phyloP scores from a whole-genome alignment of 352 stramenopile species.

The Globisporangium alternatum region DNA sequence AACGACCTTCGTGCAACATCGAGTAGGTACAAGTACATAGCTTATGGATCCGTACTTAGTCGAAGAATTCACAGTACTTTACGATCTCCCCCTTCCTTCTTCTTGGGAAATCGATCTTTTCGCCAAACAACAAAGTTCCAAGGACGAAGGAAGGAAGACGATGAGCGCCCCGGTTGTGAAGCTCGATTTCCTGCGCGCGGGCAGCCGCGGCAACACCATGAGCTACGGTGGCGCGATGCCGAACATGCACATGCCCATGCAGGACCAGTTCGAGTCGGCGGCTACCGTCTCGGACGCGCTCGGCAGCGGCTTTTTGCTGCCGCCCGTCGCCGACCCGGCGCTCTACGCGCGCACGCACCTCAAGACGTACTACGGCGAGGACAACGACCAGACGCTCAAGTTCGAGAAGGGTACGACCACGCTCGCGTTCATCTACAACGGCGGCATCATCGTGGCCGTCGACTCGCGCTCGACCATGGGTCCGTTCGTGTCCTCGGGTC shows the following conservation, averaged over 20 bases:
- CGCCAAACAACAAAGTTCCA: neutral
- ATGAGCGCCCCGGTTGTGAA: constrained; percentile 40
- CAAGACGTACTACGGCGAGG: constrained; percentile 95
- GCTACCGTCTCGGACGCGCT: constrained; percentile 27
- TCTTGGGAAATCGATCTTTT: constrained; percentile 8
- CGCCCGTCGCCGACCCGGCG: constrained; percentile 86
- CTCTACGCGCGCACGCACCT: constrained; percentile 96
- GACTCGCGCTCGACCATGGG: constrained; percentile 99
- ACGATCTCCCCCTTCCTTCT: neutral
- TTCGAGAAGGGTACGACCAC: constrained; percentile 99
- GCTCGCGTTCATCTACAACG: constrained; percentile 99
- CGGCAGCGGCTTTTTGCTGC: constrained; percentile 66
- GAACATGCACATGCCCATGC: constrained; percentile 54
- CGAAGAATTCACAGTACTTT: neutral
- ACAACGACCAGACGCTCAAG: constrained; percentile 94
- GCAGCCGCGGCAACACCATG: constrained; percentile 53
- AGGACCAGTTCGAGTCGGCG: constrained; percentile 28
- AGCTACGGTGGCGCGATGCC: constrained; percentile 79
- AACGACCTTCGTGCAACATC: constrained; percentile 9
- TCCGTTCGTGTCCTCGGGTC: constrained; percentile 97
- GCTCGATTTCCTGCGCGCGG: constrained; percentile 71
- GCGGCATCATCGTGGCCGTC: constrained; percentile 97
- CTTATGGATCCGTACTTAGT: neutral
- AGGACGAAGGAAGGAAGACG: neutral
- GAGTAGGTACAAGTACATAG: neutral